A percentile compares a stretch with the other conserved stretches of the same genome.
Conservation (phyloP, 768 basidiomycete species). For the Austroboletus eburneus region DNA sequence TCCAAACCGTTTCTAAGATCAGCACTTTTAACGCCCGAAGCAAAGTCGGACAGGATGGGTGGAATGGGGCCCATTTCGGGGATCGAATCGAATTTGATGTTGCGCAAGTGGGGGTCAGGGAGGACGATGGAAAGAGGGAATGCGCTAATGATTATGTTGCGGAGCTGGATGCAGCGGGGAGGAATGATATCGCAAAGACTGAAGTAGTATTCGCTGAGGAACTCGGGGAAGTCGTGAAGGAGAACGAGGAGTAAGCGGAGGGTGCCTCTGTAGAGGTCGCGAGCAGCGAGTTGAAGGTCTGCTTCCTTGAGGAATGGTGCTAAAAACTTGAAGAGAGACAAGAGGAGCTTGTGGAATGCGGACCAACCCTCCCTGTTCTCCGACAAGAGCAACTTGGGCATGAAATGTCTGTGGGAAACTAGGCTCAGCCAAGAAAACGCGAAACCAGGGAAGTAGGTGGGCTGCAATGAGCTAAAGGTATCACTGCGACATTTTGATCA, state of each 20-base stretch:
- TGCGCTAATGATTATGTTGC: conserved; percentile 94
- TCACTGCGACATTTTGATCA: conserved; percentile 50
- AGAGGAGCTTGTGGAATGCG: conserved; percentile 89
- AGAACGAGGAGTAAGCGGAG: conserved; percentile 90
- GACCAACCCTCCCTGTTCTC: conserved; percentile 96
- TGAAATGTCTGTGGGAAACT: conserved; percentile 93
- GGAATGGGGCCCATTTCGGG: conserved; percentile 93
- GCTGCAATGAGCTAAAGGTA: conserved; percentile 93
- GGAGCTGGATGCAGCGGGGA: conserved; percentile 87
- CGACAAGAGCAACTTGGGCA: conserved; percentile 88
- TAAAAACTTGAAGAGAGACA: conserved; percentile 94
- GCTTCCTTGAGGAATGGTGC: conserved; percentile 84
- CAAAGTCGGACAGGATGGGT: conserved; percentile 86
- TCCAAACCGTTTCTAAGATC: conserved; percentile 81
- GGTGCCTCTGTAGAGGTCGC: conserved; percentile 87
- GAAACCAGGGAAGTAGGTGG: conserved; percentile 95
- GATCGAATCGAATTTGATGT: conserved; percentile 66
- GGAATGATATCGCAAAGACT: conserved; percentile 93
- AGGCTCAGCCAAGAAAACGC: conserved; percentile 98
- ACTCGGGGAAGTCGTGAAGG: conserved; percentile 98
- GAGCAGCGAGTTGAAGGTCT: conserved; percentile 73
- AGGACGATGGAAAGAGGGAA: conserved; percentile 80
- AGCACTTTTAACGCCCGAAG: conserved; percentile 71
- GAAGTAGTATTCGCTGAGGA: conserved; percentile 95
- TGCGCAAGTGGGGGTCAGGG: conserved; percentile 83